Base-by-base conservation (phyloP, 257 asterid genomes). In the Mitragyna speciosa region DNA sequence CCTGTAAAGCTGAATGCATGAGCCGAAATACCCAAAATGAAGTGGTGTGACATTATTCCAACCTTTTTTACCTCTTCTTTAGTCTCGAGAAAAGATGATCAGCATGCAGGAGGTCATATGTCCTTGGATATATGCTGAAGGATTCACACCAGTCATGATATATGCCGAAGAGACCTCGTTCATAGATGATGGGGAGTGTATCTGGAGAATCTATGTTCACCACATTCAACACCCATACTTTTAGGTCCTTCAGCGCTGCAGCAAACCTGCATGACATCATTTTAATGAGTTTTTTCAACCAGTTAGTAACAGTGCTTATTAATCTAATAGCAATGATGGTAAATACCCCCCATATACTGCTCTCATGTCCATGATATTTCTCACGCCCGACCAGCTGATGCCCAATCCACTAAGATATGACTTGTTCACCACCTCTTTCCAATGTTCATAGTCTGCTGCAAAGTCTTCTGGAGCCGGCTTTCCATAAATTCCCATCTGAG, bases 111-210 rank as follows among this genome's bases (percentile, higher is more conserved):
- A 94, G 96, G 82, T 92, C 97, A 31, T 94, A 94, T 4, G 94
- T 86, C 78, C 97, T 87, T 12, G 98, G 98, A 76, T 94, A 94
- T 12, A 97, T 91, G 87, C 97, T 94, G 88, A 92, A 94, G 63
- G 97, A 91, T 86, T 94, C 98, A 33, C 98, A 92, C 98, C 98
- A 94, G 65, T 94, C 97, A 54, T 94, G 98, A 77, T 91, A 92
- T 72, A 94, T 92, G 36, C 98, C 97, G 15, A 92, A 87, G 70
- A 94, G 91, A 30, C 97, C 98, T 22, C 97, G 83, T 74, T 92
- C 97, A 10, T 89, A 94, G 78, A 94, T 91, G 61, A 94, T 88
- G 54, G 98, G 97, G 74, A 94, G 97, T 43, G 98, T 94, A 73
- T 92, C 97, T 22, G 97, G 92, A 54, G 94, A 83, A 79, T 94